phyloP scores from a whole-genome alignment of 148 eudicot species.

The Oxyria digyna region DNA sequence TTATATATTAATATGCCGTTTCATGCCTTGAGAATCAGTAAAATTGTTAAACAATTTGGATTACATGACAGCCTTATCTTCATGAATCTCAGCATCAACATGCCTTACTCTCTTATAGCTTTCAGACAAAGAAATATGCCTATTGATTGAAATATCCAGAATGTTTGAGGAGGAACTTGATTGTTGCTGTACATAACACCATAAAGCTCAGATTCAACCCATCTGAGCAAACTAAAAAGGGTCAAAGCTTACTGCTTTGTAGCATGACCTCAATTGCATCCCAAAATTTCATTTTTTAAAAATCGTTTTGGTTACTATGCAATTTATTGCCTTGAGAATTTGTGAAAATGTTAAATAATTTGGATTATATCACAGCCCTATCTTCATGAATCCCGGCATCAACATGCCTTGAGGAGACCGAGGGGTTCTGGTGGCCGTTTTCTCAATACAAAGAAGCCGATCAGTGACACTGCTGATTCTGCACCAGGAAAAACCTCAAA shows the following conservation, averaged over 20 bases:
- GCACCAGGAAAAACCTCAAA: slow-evolving; percentile 16
- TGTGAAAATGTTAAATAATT: background rate
- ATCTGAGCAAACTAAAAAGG: background rate
- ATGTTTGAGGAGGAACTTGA: background rate
- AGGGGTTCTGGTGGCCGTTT: slow-evolving; percentile 76
- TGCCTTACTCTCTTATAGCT: too few species aligned
- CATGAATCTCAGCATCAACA: slow-evolving; percentile 71
- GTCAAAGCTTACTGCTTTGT: background rate
- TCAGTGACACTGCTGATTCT: slow-evolving; percentile 14
- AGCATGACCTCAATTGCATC: background rate
- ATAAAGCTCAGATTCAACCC: background rate
- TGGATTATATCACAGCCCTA: slow-evolving; percentile 33
- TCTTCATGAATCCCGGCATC: slow-evolving; percentile 73
- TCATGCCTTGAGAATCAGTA: background rate
- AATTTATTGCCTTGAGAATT: background rate
- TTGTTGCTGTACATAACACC: background rate
- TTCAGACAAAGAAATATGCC: too few species aligned
- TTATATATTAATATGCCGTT: background rate
- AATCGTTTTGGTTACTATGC: background rate
- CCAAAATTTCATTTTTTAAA: background rate
- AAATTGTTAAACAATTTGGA: background rate
- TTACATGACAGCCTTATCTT: slow-evolving; percentile 46
- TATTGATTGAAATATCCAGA: background rate
- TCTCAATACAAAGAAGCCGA: slow-evolving; percentile 45
- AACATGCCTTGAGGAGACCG: slow-evolving; percentile 66